A percentile compares a stretch with the other conserved stretches of the same genome.
Conservation (phyloP, 2,329 filamentous ascomycete genomes). For the Seiridium cupressi region DNA sequence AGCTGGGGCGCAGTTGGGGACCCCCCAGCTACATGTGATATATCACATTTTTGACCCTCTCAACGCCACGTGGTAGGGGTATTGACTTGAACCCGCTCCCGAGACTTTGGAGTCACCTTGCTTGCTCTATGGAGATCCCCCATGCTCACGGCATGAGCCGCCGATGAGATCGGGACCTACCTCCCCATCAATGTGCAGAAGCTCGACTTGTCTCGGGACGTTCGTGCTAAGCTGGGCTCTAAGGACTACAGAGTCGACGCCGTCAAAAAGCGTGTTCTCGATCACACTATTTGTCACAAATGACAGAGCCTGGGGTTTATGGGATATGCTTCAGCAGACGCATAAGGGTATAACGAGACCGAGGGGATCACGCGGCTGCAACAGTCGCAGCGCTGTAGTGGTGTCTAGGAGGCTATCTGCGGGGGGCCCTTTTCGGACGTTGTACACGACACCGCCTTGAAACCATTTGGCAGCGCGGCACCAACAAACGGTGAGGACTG, state of each 20-base stretch:
- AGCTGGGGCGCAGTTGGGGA: background rate
- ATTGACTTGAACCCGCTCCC: background rate
- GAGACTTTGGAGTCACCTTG: background rate
- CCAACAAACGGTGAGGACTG: background rate
- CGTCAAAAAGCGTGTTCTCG: too few species aligned
- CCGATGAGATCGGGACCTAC: background rate
- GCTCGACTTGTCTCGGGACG: too few species aligned
- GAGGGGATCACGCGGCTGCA: background rate
- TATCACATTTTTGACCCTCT: constrained; percentile 4
- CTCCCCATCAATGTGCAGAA: too few species aligned
- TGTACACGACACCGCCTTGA: background rate
- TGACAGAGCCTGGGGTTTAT: background rate
- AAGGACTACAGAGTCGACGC: too few species aligned
- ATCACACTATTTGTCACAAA: background rate
- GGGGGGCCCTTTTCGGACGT: constrained; percentile 1
- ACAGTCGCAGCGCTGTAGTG: background rate
- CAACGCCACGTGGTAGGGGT: constrained; percentile 3
- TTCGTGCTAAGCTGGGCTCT: too few species aligned
- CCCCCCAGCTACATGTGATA: constrained; percentile 1
- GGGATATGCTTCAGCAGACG: background rate
- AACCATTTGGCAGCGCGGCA: background rate
- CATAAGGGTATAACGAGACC: background rate
- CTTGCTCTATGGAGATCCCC: background rate
- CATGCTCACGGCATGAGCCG: background rate
- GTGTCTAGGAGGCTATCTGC: constrained; percentile 1